Conservation (phyloP, 768 basidiomycete species). For the Clitopilus passeckerianus region DNA sequence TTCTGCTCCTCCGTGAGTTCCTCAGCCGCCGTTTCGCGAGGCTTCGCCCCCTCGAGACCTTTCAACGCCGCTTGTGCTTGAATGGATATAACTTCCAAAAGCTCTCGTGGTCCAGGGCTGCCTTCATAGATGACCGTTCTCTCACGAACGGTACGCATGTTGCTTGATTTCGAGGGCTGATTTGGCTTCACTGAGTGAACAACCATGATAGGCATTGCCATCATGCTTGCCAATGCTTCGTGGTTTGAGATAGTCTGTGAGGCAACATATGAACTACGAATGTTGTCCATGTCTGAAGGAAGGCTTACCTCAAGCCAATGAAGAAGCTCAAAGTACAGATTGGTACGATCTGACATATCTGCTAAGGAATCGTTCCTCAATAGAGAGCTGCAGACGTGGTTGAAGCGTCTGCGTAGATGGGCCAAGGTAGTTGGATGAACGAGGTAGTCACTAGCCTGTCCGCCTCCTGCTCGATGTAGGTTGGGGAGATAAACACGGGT, state of each 20-base stretch:
- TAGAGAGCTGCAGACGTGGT: conserved; percentile 79
- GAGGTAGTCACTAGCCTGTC: conserved; percentile 82
- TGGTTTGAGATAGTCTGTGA: conserved; percentile 86
- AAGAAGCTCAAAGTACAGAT: conserved; percentile 85
- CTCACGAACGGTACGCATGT: conserved; percentile 60
- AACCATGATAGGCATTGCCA: conserved; percentile 97
- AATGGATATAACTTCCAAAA: conserved; percentile 87
- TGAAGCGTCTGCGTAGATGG: conserved; percentile 88
- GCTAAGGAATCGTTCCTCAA: conserved; percentile 89
- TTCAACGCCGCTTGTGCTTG: conserved; percentile 92
- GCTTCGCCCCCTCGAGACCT: conserved; percentile 67
- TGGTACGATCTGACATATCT: conserved; percentile 87
- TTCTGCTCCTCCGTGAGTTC: conserved; percentile 89
- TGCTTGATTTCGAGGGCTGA: conserved; percentile 47
- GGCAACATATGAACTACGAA: conserved; percentile 4
- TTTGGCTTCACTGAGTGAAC: conserved; percentile 61
- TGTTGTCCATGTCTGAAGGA: neutral
- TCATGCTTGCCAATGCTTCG: conserved; percentile 90
- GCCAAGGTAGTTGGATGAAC: conserved; percentile 91
- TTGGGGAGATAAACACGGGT: conserved; percentile 86
- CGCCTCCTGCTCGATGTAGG: conserved; percentile 68
- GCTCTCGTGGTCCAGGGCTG: conserved; percentile 83
- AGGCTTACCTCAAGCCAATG: conserved; percentile 83
- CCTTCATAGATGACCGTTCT: conserved; percentile 88
- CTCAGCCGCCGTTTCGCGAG: conserved; percentile 38